These are phyloP conservation scores for Phytopythium aichiense DNA, from an alignment of 352 stramenopile genomes.

Conservation along the genomic window DNA sequence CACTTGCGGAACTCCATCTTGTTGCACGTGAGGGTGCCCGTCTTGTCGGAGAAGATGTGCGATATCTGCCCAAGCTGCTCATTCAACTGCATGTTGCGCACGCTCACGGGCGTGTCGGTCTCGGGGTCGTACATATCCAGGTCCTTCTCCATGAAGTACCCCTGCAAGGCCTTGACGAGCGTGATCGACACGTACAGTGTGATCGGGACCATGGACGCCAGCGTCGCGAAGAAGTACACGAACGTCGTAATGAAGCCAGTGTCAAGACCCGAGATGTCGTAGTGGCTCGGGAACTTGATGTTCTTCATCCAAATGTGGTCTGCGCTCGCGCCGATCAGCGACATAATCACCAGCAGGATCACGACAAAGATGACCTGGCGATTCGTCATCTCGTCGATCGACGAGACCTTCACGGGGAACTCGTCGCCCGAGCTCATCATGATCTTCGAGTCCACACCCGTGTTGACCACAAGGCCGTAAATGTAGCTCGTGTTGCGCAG, in stretches of 20 bases:
- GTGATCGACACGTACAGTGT: slow-evolving; percentile 88
- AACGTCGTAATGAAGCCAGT: slow-evolving; percentile 59
- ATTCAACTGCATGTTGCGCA: slow-evolving; percentile 85
- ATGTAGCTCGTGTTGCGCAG: slow-evolving; percentile 88
- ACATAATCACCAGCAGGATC: slow-evolving; percentile 66
- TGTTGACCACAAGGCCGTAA: slow-evolving; percentile 92
- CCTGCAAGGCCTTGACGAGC: slow-evolving; percentile 89
- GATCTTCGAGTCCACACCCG: slow-evolving; percentile 90
- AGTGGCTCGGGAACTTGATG: slow-evolving; percentile 30
- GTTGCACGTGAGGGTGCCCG: slow-evolving; percentile 85
- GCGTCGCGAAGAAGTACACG: slow-evolving; percentile 82
- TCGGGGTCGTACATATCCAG: slow-evolving; percentile 84
- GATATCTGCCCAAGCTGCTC: slow-evolving; percentile 91
- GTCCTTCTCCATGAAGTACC: slow-evolving; percentile 81
- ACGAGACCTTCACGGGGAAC: slow-evolving; percentile 78
- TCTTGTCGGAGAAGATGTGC: slow-evolving; percentile 97
- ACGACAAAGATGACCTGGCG: slow-evolving; percentile 82
- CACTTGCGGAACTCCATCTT: slow-evolving; percentile 91
- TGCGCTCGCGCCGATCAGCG: slow-evolving; percentile 54
- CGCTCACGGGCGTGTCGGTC: slow-evolving; percentile 64
- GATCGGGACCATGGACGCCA: slow-evolving; percentile 85
- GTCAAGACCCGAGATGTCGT: slow-evolving; percentile 25
- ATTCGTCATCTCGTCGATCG: slow-evolving; percentile 86
- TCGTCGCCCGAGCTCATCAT: slow-evolving; percentile 88
- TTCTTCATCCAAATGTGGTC: slow-evolving; percentile 52